These are phyloP conservation scores for Ceratobasidium sp. DNA, from an alignment of 1,284 basidiomycete species.

Conservation along the genomic window DNA sequence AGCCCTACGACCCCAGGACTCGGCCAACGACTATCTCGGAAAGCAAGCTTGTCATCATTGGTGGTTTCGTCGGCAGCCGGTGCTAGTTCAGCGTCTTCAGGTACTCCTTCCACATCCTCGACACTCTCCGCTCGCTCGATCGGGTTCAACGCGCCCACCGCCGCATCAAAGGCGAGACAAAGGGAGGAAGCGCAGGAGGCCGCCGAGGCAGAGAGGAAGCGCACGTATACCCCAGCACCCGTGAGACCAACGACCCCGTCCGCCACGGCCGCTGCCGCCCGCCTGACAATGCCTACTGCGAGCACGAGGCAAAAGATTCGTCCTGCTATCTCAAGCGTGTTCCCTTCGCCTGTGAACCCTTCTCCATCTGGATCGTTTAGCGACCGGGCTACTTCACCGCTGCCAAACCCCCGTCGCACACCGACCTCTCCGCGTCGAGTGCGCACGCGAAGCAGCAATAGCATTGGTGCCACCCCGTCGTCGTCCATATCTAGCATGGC, in stretches of 20 bases:
- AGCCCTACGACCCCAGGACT: background rate
- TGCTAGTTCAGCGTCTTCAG: constrained; percentile 23
- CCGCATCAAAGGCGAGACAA: constrained; percentile 75
- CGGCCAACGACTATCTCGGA: constrained; percentile 36
- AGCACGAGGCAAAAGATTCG: constrained; percentile 75
- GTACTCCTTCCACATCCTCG: constrained; percentile 36
- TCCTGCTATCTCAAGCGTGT: constrained; percentile 76
- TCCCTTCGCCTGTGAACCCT: constrained; percentile 60
- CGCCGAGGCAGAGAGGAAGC: constrained; percentile 22
- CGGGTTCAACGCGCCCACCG: constrained; percentile 78
- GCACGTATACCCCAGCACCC: constrained; percentile 70
- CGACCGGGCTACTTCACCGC: constrained; percentile 65
- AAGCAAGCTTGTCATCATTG: constrained; percentile 44
- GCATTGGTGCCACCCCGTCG: constrained; percentile 50
- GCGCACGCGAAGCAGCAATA: constrained; percentile 32
- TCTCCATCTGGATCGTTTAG: constrained; percentile 49
- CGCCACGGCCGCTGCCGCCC: constrained; percentile 73
- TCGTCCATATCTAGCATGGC: constrained; percentile 50
- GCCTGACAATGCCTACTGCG: constrained; percentile 85
- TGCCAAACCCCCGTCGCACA: constrained; percentile 59
- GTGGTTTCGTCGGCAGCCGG: constrained; percentile 26
- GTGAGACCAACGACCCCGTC: constrained; percentile 80
- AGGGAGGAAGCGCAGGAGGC: constrained; percentile 58
- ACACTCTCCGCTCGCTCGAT: constrained; percentile 52
- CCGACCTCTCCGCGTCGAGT: constrained; percentile 57